Base-by-base conservation (phyloP, 169 alveolate genomes). In the Neospora caninum region DNA sequence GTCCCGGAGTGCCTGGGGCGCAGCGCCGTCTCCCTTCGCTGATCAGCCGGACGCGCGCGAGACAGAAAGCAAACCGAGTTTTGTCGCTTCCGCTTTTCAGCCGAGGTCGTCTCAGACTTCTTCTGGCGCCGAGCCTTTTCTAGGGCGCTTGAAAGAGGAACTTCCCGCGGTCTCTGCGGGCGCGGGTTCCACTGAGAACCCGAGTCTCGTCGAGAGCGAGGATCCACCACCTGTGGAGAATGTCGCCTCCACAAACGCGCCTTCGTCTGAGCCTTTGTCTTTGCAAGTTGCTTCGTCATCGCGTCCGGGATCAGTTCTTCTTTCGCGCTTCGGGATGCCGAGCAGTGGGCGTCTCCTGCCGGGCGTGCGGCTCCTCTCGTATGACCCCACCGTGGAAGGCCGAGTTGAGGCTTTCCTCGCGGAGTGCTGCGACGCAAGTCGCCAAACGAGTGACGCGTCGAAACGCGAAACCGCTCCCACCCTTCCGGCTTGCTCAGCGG, bases 381-480 rank as follows among this genome's bases (percentile, higher is more conserved):
- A 42, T 27, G 89, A 82, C 89, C 89, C 89, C 43, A 82, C 89
- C 4, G 69, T 82, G n/a, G 89, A 82, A 31, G 89, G 89, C 29
- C n/a, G 89, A 6, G 67, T 82, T 18, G 89, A 82, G 34, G 89
- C 89, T 36, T 82, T 82, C 38, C 34, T 82, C 1, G 89, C 69
- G 1, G 89, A 82, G 89, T 82, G 89, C 89, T 82, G 89, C 36
- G 89, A 82, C 53, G 89, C 89, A 2, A 78, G 86, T n/a, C 73
- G n/a, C 16, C 84, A 36, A 49, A 49, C 58, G 45, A n/a, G 25
- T 73, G 45, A 41, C 10, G 84, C 2, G 42, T 16, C 84, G 1
- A n/a, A 43, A 69, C 31, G 10, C 6, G 34, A 7, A 4, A 20
- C 58, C 58, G 58, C 58, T 13, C 13, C 58, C 58, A 7, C 58